Base-by-base conservation (phyloP, 306 rosid genomes). In the Medicago arabica region DNA sequence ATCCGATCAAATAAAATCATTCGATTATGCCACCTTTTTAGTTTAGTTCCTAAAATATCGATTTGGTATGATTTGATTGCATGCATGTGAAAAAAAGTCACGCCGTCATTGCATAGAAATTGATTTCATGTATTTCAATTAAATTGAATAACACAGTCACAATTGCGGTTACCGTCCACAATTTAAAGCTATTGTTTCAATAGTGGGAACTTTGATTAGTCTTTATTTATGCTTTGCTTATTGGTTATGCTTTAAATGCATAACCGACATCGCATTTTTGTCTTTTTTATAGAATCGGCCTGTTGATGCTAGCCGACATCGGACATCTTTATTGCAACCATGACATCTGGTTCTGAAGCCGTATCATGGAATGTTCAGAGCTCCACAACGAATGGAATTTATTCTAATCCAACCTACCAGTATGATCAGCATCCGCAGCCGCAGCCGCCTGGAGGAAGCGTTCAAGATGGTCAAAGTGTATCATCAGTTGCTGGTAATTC, bases 401-500 rank as follows among this genome's bases (percentile, higher is more conserved):
- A 80, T 80, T 61, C 92, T 44, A 93, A 88, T 67, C 80, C 90
- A 58, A 47, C 89, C 46, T 92, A 89, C 80, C 93, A 88, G 83
- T 92, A 96, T 76, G 90, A 88, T 79, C 93, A 88, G 66, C 87
- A 78, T 39, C 51, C 84, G 53, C 97, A 84, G 79, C 91, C 85
- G n/a, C 86, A 85, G 79, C 91, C 86, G n/a, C 86, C 97, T 59
- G 92, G 81, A 71, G 81, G 86, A 84, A 84, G 82, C 82, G 75
- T 79, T 66, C 92, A 90, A 84, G 92, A 90, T 51, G 84, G 96
- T 69, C 91, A 82, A 73, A 83, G 80, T 75, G 73, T 76, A 63
- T 68, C 96, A 71, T 79, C 92, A 68, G 88, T 89, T 76, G 85
- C 96, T 71, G 87, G 90, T 87, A 92, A 89, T 88, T 84, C 98